Percentiles rank a stretch among this genome's conserved stretches.
These are phyloP conservation scores for Cladorrhinum sp. DNA, from an alignment of 2,329 filamentous ascomycete genomes.

Conservation along the genomic window DNA sequence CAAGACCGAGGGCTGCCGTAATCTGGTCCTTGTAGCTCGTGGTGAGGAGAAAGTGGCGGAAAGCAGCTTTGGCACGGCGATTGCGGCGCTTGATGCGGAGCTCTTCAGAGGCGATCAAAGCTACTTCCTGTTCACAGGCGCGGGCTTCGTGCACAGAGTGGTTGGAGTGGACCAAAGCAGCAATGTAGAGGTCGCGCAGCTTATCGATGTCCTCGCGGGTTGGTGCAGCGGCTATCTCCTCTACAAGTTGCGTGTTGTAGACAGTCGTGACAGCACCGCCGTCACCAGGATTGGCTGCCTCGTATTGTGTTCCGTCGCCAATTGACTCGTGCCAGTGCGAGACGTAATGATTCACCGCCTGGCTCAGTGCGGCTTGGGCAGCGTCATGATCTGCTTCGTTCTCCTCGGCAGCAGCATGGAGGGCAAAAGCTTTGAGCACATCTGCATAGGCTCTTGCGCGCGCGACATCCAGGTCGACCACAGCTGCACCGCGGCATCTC, in stretches of 20 bases:
- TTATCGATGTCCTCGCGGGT: constrained; percentile 28
- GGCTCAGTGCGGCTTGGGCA: constrained; percentile 18
- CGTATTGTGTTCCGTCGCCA: constrained; percentile 12
- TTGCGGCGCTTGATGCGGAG: constrained; percentile 21
- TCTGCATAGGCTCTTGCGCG: constrained; percentile 25
- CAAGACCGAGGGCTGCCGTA: constrained; percentile 24
- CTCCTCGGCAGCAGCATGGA: constrained; percentile 25
- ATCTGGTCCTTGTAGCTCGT: constrained; percentile 29
- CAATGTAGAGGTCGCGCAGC: constrained; percentile 27
- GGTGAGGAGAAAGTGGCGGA: constrained; percentile 24
- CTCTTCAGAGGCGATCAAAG: constrained; percentile 25
- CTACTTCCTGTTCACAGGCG: constrained; percentile 26
- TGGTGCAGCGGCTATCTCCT: constrained; percentile 25
- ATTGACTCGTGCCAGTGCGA: constrained; percentile 28
- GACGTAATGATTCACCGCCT: constrained; percentile 24
- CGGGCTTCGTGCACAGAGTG: constrained; percentile 23
- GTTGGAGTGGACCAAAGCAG: constrained; percentile 25
- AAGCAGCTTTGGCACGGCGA: constrained; percentile 17
- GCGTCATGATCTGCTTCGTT: constrained; percentile 18
- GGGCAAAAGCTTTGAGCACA: constrained; percentile 25
- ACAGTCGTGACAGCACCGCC: constrained; percentile 26
- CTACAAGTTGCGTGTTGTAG: constrained; percentile 26
- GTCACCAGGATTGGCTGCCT: constrained; percentile 12
- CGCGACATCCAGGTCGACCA: constrained; percentile 20
- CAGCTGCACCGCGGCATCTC: constrained; percentile 13